These are phyloP conservation scores for Nicotiana rustica DNA, from an alignment of 305 asterid genomes.

Conservation along the genomic window DNA sequence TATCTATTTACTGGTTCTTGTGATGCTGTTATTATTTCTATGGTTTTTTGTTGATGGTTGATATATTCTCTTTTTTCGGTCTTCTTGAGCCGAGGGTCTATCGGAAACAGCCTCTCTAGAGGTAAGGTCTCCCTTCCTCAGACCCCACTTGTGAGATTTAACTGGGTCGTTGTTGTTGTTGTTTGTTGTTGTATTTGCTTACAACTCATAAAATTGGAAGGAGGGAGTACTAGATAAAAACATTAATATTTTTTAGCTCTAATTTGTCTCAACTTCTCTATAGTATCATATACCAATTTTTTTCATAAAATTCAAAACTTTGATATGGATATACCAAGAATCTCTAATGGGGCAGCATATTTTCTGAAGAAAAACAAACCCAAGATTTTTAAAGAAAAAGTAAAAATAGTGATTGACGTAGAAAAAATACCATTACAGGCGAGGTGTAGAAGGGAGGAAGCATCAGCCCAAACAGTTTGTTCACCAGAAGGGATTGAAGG, in stretches of 20 bases:
- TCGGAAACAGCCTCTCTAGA: too few relatives aligned
- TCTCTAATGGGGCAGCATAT: background rate
- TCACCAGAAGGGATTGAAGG: constrained; percentile 74
- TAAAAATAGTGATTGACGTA: constrained; percentile 29
- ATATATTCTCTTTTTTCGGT: too few relatives aligned
- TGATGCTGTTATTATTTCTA: too few relatives aligned
- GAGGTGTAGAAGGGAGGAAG: constrained; percentile 68
- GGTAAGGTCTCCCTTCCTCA: too few relatives aligned
- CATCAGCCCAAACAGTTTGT: constrained; percentile 85
- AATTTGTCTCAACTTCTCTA: background rate
- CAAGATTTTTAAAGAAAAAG: background rate
- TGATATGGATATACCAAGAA: constrained; percentile 6
- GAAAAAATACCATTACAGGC: constrained; percentile 57
- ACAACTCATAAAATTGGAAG: too few relatives aligned
- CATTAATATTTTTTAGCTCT: constrained; percentile 6
- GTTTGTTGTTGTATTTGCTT: too few relatives aligned
- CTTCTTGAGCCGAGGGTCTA: too few relatives aligned
- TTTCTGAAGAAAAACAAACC: background rate
- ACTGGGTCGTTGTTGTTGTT: too few relatives aligned
- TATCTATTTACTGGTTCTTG: too few relatives aligned
- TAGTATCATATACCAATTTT: background rate
- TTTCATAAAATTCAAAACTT: constrained; percentile 36
- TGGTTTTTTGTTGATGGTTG: too few relatives aligned
- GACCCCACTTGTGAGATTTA: too few relatives aligned
- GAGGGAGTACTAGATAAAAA: background rate